Evolutionary conservation across 129 eudicot species (phyloP), one percentile per base, ranked within the genome.

Genomic region (Chrysanthemum makinoi): DNA sequence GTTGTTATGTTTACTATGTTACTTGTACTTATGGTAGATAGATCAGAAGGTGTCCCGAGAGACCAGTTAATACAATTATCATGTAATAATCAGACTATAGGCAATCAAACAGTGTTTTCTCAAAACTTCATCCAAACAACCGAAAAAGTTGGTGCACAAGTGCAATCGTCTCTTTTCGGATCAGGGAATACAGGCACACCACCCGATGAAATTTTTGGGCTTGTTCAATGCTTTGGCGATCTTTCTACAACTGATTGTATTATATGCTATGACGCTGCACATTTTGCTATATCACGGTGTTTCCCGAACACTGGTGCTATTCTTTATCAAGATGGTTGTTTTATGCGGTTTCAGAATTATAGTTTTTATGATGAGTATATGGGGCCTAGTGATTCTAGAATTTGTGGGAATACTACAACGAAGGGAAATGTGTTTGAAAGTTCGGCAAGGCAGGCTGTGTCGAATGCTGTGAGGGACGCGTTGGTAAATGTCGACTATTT

Each of bases 171-270:
- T 1, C 82, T 84, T 24, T 83, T 74, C 60, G 92, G 91, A 64
- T 50, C 63, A 60, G 89, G 90, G 54, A 54, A 18, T n/a, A 59
- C 85, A 2, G 96, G 90, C 50, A 24, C 78, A 15, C 86, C 84
- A 49, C 85, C 82, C 2, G 84, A 88, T 72, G 51, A 72, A 4
- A 82, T 56, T 55, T 86, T 66, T 50, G 90, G 83, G 15, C 75
- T 91, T 39, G 76, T 85, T 33, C 97, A 91, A 67, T 91, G 97
- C 80, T 86, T 88, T 49, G 93, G 89, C 9, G 97, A 88, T 73
- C 93, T 91, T 50, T 78, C 89, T 6, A 67, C 79, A 48, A 80
- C 69, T 14, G 90, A 91, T 60, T 91, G 97, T 66, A 86, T 86
- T 26, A 35, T 86, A 52, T 91, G 96, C 83, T 86, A 83, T 65